Evolutionary conservation across 148 eudicot genomes (phyloP).

Genomic region (Rhododendron simsii): DNA sequence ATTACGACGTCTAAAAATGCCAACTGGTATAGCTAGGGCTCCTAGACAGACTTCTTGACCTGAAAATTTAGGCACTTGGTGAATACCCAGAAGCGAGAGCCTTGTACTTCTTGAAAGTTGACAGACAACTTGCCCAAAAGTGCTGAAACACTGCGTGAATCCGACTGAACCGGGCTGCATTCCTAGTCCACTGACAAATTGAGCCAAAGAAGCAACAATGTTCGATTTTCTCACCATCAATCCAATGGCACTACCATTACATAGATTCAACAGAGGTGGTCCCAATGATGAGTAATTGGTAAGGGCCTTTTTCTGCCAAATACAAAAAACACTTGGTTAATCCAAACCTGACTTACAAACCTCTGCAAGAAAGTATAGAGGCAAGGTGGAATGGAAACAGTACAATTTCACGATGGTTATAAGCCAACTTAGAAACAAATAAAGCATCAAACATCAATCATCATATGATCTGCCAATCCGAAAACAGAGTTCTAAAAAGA

Average conservation of each 20-base stretch:
- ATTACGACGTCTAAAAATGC: constrained; percentile 29
- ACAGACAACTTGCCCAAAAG: constrained; percentile 72
- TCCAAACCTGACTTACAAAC: background rate
- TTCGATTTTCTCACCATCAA: constrained; percentile 49
- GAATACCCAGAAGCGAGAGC: constrained; percentile 61
- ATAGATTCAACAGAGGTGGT: constrained; percentile 65
- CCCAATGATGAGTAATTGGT: constrained; percentile 61
- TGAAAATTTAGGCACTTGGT: constrained; percentile 36
- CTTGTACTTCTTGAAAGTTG: constrained; percentile 57
- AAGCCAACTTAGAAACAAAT: background rate
- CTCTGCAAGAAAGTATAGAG: constrained; percentile 1
- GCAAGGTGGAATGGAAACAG: background rate
- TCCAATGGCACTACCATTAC: constrained; percentile 63
- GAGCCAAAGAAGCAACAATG: constrained; percentile 62
- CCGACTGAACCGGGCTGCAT: constrained; percentile 29
- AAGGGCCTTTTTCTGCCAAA: constrained; percentile 48
- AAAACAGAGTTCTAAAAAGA: background rate
- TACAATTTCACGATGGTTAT: background rate
- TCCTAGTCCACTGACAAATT: constrained; percentile 46
- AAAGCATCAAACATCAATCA: background rate
- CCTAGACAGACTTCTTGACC: constrained; percentile 38
- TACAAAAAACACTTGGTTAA: constrained; percentile 1
- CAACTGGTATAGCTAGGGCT: constrained; percentile 47
- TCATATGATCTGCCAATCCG: constrained; percentile 4
- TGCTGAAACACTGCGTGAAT: constrained; percentile 51